Percentiles rank a stretch among this genome's conserved stretches.
phyloP scores from a whole-genome alignment of 306 rosid species.

The Canavalia gladiata region DNA sequence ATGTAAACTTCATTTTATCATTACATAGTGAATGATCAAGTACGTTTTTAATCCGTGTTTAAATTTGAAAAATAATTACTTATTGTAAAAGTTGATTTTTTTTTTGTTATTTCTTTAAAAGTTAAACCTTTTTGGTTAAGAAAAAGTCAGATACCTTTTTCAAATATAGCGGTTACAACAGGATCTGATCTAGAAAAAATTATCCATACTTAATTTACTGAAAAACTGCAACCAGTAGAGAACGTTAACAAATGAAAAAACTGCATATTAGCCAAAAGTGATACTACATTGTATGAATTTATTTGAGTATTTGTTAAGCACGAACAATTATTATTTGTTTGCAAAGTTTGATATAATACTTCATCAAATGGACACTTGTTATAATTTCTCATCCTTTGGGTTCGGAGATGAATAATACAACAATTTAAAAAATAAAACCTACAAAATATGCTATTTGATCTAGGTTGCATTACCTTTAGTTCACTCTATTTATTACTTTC shows the following conservation, averaged over 20 bases:
- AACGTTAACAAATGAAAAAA: not conserved
- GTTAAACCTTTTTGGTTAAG: slow-evolving; percentile 7
- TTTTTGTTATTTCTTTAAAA: not conserved
- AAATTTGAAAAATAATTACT: not conserved
- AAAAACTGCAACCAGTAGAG: slow-evolving; percentile 6
- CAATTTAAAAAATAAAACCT: not conserved
- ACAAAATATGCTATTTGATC: not conserved
- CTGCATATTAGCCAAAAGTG: not conserved
- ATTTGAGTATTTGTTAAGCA: slow-evolving; percentile 5
- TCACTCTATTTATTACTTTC: not conserved
- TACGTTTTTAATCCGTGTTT: not conserved
- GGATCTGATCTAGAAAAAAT: slow-evolving; percentile 17
- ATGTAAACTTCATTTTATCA: not conserved
- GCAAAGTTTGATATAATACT: not conserved
- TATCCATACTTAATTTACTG: not conserved
- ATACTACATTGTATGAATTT: not conserved
- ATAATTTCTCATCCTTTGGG: not conserved
- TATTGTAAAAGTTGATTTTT: no score
- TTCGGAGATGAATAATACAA: not conserved
- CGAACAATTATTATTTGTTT: not conserved
- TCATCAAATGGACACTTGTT: not conserved
- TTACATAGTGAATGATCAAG: not conserved
- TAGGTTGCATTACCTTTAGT: not conserved
- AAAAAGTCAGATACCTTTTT: slow-evolving; percentile 43
- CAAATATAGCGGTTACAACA: not conserved